Evolutionary conservation across 2,329 filamentous ascomycete genomes (phyloP).

Genomic region (Fulvia fulva): DNA sequence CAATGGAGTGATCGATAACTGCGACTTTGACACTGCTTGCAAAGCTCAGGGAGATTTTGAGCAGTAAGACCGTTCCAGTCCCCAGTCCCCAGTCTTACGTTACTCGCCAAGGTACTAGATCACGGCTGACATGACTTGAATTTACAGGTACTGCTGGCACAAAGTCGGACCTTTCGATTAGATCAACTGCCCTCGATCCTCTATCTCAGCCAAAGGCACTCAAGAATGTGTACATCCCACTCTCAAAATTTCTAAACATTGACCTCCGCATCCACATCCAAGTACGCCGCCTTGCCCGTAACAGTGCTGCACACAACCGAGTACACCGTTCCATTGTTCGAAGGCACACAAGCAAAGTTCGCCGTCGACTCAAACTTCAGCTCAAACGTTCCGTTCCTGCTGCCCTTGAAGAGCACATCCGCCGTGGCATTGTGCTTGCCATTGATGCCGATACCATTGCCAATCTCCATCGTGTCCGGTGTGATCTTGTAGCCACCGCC

Average conservation of each 20-base stretch:
- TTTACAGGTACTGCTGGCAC: too few species aligned
- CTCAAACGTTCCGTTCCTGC: slow-evolving; percentile 15
- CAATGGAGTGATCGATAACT: too few species aligned
- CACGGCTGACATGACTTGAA: too few species aligned
- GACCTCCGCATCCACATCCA: not conserved
- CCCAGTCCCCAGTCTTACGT: too few species aligned
- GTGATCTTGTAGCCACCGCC: slow-evolving; percentile 19
- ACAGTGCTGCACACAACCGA: slow-evolving; percentile 7
- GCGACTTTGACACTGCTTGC: too few species aligned
- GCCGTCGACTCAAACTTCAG: slow-evolving; percentile 11
- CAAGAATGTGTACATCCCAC: not conserved
- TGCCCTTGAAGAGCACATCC: slow-evolving; percentile 14
- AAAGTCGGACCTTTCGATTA: too few species aligned
- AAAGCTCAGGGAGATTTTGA: too few species aligned
- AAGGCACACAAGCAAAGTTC: slow-evolving; percentile 11
- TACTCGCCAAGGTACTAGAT: too few species aligned
- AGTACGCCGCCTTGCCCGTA: not conserved
- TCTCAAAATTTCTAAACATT: not conserved
- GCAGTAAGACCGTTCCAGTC: too few species aligned
- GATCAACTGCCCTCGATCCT: too few species aligned
- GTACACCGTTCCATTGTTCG: slow-evolving; percentile 5
- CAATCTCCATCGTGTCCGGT: slow-evolving; percentile 12
- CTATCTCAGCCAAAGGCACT: not conserved
- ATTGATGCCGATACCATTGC: slow-evolving; percentile 18
- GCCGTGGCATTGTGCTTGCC: slow-evolving; percentile 9